phyloP scores from a whole-genome alignment of 192 early-diverging fungal genomes.

The Gaertneriomyces semiglobifer region DNA sequence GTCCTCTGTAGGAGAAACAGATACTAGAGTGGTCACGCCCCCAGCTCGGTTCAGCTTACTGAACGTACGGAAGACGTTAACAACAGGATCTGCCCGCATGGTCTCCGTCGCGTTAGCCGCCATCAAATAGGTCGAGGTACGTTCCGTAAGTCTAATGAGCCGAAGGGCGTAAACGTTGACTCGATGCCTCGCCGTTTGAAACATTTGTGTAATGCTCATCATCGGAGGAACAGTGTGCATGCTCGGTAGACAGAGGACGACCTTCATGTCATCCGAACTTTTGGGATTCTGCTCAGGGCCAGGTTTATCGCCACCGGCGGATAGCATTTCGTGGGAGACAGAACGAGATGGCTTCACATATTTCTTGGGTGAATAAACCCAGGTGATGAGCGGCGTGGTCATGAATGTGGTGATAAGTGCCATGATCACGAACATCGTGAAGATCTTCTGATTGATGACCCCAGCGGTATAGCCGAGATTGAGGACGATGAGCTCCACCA shows the following conservation, averaged over 20 bases:
- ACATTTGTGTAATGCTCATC: conserved; percentile 65
- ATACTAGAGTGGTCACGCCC: conserved; percentile 57
- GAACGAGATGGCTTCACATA: conserved; percentile 3
- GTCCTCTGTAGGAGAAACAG: conserved; percentile 57
- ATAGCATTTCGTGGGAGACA: conserved; percentile 3
- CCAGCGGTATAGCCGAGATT: conserved; percentile 86
- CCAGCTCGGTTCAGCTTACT: conserved; percentile 65
- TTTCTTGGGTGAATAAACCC: conserved; percentile 59
- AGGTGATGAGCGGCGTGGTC: conserved; percentile 73
- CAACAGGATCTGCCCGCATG: conserved; percentile 64
- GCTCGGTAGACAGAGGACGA: conserved; percentile 63
- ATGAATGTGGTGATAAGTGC: conserved; percentile 84
- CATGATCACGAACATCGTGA: conserved; percentile 75
- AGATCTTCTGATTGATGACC: conserved; percentile 70
- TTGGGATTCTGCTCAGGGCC: too few relatives aligned
- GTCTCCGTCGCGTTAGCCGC: conserved; percentile 63
- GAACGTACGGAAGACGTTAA: conserved; percentile 82
- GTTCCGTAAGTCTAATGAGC: conserved; percentile 73
- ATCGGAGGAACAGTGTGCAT: conserved; percentile 65
- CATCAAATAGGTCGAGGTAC: conserved; percentile 76
- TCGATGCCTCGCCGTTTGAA: conserved; percentile 33
- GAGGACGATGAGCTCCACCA: conserved; percentile 93
- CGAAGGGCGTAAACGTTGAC: conserved; percentile 64
- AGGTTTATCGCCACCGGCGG: neutral
- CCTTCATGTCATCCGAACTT: conserved; percentile 18